phyloP scores from a whole-genome alignment of 495 filamentous ascomycete species.

The Hypoxylon lenormandii region DNA sequence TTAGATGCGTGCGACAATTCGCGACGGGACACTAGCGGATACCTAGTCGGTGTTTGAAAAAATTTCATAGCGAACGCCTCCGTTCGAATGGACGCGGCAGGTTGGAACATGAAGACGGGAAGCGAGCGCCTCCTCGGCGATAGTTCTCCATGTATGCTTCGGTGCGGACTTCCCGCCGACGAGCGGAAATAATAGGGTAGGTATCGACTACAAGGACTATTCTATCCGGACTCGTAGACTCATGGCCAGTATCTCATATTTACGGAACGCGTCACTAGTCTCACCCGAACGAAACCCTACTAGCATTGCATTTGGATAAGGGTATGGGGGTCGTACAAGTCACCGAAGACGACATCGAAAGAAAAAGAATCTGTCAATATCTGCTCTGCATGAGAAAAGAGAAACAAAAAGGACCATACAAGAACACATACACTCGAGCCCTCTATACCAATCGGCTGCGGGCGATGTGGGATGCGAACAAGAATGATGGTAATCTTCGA shows the following conservation, averaged over 20 bases:
- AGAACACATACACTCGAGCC: neutral
- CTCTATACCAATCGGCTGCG: conserved; percentile 6
- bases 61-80: conserved; percentile 21
- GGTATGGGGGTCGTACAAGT: conserved; percentile 26
- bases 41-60: conserved; percentile 14
- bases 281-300: neutral
- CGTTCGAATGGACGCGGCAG: conserved; percentile 14
- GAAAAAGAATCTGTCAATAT: conserved; percentile 22
- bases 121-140: conserved; percentile 17
- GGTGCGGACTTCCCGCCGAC: conserved; percentile 19
- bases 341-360: conserved; percentile 19
- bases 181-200: neutral
- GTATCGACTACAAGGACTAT: conserved; percentile 15
- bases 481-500: neutral
- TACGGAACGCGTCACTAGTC: neutral
- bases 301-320: neutral
- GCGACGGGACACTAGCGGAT: neutral
- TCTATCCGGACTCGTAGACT: neutral
- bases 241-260: neutral
- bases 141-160: conserved; percentile 2
- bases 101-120: conserved; percentile 9
- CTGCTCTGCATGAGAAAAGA: conserved; percentile 4
- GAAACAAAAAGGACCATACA: neutral
- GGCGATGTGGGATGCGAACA: conserved; percentile 6
- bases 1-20: neutral